Conservation (phyloP, 257 asterid genomes). For the Primulina tabacum region DNA sequence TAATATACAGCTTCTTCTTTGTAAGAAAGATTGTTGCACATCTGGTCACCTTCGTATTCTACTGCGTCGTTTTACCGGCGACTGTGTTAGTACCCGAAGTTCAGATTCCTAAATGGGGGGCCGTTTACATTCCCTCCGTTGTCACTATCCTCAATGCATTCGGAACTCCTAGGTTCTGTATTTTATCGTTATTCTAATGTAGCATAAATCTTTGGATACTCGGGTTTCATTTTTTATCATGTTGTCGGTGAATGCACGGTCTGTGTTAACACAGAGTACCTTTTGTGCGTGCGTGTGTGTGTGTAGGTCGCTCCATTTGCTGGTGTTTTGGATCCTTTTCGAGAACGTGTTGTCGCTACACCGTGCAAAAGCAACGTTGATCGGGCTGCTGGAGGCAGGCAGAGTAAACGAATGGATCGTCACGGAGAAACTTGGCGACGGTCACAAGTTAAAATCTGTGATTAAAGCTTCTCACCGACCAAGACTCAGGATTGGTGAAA, state of each 20-base stretch:
- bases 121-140: slow-evolving; percentile 72
- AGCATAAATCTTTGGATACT: too few relatives aligned
- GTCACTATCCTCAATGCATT: slow-evolving; percentile 78
- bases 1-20: slow-evolving; percentile 90
- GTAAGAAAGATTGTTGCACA: slow-evolving; percentile 90
- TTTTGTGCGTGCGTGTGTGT: too few relatives aligned
- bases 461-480: slow-evolving; percentile 29
- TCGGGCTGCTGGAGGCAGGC: slow-evolving; percentile 56
- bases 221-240: too few relatives aligned
- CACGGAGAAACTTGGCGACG: slow-evolving; percentile 73
- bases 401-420: slow-evolving; percentile 80
- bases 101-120: slow-evolving; percentile 86
- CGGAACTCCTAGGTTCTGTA: slow-evolving; percentile 79
- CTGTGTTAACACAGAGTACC: too few relatives aligned
- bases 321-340: slow-evolving; percentile 71
- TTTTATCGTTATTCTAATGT: too few relatives aligned
- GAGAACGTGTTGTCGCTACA: slow-evolving; percentile 78
- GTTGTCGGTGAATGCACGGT: too few relatives aligned
- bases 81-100: slow-evolving; percentile 90
- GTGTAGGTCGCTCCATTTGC: slow-evolving; percentile 56
- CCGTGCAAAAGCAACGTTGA: slow-evolving; percentile 59
- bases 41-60: slow-evolving; percentile 70
- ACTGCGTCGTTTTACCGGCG: slow-evolving; percentile 77
- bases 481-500: slow-evolving; percentile 31
- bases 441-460: slow-evolving; percentile 37